Base-by-base conservation (phyloP, 2,329 filamentous ascomycete species). In the Phialocephala subalpina region DNA sequence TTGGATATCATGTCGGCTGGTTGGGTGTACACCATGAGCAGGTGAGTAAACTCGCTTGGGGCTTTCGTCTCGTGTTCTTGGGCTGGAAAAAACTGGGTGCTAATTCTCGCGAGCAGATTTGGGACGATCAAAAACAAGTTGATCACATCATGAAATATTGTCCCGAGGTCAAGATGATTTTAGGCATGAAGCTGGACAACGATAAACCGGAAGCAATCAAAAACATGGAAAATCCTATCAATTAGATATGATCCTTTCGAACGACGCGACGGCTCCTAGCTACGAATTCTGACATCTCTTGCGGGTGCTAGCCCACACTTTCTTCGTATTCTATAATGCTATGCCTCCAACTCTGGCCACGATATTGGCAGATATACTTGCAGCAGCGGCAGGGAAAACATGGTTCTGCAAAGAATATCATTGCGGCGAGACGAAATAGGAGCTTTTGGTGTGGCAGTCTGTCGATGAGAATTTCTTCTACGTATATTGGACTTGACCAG, bases 161-260 rank as follows among this genome's bases (percentile, higher is more conserved):
- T 67, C 85, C 84, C 0, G 85, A 87, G 73, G 75, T 87, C 27
- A 82, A 79, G 73, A 77, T 86, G 73, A 82, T 85, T 63, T 79
- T 86, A 76, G 80, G 83, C 60, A 86, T 87, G 85, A 84, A 84
- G 71, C 76, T 85, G 12, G 82, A 83, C 74, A 76, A 79, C 58
- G 80, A 84, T 40, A 74, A 74, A 45, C 71, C 72, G 14, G 60
- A 67, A 62, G 65, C 66, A 33, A 68, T 70, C 35, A 60, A 25
- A 53, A 27, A 27, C 11, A 1, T 25, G 1, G 12, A 53, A 33
- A 53, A 29, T 18, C 49, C 49, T 29, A 22, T 6, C 27, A 14
- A 29, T 5, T 53, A n/a, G 16, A 33, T 33, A 5, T 33, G 29
- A 33, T 33, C 4, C 29, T 33, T n/a, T n/a, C n/a, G n/a, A n/a